Base-by-base conservation (phyloP, 2,329 filamentous ascomycete species). In the Fusarium mundagurra region DNA sequence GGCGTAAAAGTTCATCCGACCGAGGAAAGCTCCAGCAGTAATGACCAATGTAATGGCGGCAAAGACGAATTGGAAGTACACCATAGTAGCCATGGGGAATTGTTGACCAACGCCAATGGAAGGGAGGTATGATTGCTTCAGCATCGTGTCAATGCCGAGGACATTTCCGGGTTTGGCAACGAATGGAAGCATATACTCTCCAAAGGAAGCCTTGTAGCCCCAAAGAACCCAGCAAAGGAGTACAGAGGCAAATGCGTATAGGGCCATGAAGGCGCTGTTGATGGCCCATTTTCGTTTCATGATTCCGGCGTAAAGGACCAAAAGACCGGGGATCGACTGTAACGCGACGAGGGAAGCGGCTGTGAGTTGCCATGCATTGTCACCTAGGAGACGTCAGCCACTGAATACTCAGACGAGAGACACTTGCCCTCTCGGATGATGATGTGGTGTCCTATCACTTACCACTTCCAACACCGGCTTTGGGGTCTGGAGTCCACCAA, bases 241-340 rank as follows among this genome's bases (percentile, higher is more conserved):
- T 20, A 60, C 57, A 3, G 57, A 27, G 4, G 57, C 57, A 1
- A 50, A 60, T 1, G 57, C 57, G 14, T 60, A 60, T 31, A 60
- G 24, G 7, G 57, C 43, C 57, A 60, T 60, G 20, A 60, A 60
- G 2, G 57, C 57, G 10, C 57, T 60, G 4, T 60, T 60, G 4
- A 60, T 60, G 13, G 57, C 57, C 57, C 57, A 60, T 38, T 60
- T 60, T 16, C 43, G 44, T 16, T 48, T 48, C 57, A 60, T 60
- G 4, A 60, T 60, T 22, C 57, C 57, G 6, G 57, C 43, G 0
- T 60, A 60, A 14, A 60, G 57, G 6, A 60, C 57, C 0, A 60
- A 10, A 16, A 60, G 57, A 16, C 57, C 57, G 33, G 57, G 57
- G 33, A 60, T 60, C 33, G 57, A 60, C 24, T 60, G 57, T 1